Evolutionary conservation across 2,329 filamentous ascomycete genomes (phyloP), one percentile per base, ranked within the genome.

Genomic region (Monilinia fructigena): DNA sequence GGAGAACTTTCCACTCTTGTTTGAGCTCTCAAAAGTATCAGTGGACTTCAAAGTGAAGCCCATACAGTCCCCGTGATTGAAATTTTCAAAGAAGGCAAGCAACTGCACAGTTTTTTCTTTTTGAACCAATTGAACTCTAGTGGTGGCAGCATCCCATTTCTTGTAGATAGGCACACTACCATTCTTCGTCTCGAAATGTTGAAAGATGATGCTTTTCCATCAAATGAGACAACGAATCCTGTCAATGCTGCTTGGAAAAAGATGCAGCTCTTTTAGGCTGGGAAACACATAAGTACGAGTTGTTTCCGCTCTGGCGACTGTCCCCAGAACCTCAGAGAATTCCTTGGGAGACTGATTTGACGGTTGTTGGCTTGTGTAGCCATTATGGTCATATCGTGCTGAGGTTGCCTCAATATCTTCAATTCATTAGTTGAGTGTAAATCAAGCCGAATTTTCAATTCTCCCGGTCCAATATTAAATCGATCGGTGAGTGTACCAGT

Each of bases 91-190:
- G 79, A 96, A 97, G 3, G 89, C 92, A 28, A 96, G 80, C 40
- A 97, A 80, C 76, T 96, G 92, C 28, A 90, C 78, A 18, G 90
- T 85, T 73, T 87, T 90, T 69, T 93, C 90, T 70, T 89, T 88
- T 70, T 87, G 83, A 47, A 97, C 86, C 48, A 97, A 82, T 76
- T 97, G 93, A 10, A 97, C 82, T 47, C 93, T 87, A 11, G 91
- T 91, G 48, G 83, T 84, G n/a, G 83, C 86, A 2, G 93, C 91
- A 75, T 96, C 92, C 91, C 92, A 96, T 77, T 95, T 95, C 79
- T 97, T 96, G 80, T 96, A 91, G 71, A 97, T 94, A 0, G 92
- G 92, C 20, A 96, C 92, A 96, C 92, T 16, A 97, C 91, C 89
- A 93, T 95, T 71, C 91, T 86, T 59, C 91, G 87, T 40, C 93